phyloP scores from a whole-genome alignment of 225 moss, liverwort and hornwort species.

The Ulota crispa region DNA sequence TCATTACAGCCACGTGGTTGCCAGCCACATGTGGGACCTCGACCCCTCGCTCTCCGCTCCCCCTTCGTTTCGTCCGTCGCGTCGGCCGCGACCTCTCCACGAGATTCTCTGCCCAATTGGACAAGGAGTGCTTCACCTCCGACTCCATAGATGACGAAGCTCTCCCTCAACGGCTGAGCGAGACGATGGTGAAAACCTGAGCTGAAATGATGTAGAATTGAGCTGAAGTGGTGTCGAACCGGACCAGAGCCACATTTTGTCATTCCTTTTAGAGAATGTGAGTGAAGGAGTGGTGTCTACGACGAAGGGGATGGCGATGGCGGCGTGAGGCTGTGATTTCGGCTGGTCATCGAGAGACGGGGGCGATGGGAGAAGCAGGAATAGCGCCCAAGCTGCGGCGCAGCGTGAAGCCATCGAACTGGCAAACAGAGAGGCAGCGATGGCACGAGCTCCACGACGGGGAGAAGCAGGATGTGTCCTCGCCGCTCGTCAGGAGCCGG shows the following conservation, averaged over 20 bases:
- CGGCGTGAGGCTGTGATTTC: background rate
- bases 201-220: background rate
- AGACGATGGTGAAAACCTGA: background rate
- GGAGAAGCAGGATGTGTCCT: slow-evolving; percentile 13
- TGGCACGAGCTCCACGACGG: slow-evolving; percentile 47
- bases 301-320: background rate
- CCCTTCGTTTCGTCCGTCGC: background rate
- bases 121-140: background rate
- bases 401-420: slow-evolving; percentile 51
- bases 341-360: background rate
- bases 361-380: slow-evolving; percentile 36
- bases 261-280: slow-evolving; percentile 2
- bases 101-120: slow-evolving; percentile 22
- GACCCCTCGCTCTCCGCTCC: slow-evolving; percentile 6
- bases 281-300: background rate
- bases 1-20: slow-evolving; percentile 10
- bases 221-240: background rate
- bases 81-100: slow-evolving; percentile 19
- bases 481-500: slow-evolving; percentile 38
- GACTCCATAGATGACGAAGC: background rate
- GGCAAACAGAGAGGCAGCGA: slow-evolving; percentile 56
- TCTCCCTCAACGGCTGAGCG: background rate
- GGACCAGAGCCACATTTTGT: background rate
- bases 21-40: slow-evolving; percentile 16
- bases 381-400: slow-evolving; percentile 46